These are phyloP conservation scores for Closterium sp. DNA, from an alignment of 139 green algal genomes.

Conservation along the genomic window DNA sequence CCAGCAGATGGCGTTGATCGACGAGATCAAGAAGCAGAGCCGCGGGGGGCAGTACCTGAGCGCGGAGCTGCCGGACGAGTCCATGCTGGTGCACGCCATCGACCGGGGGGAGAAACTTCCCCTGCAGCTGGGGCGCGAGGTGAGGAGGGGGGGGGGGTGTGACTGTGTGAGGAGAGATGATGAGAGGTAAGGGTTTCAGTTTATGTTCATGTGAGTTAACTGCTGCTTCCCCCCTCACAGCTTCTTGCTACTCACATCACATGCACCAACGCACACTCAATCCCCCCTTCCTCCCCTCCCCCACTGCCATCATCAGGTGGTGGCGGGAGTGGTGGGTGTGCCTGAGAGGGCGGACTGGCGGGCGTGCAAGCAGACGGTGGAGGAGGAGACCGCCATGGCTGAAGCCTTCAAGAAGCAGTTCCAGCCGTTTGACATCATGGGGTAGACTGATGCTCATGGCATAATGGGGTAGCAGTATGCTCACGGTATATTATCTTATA, in stretches of 20 bases:
- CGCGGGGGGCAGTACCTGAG: slow-evolving; percentile 56
- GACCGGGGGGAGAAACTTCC: slow-evolving; percentile 33
- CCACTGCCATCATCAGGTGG: slow-evolving; percentile 52
- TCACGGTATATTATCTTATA: no score
- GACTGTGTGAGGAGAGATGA: not conserved
- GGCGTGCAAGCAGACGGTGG: slow-evolving; percentile 42
- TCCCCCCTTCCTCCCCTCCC: no score
- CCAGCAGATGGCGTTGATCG: not conserved
- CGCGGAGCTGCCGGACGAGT: slow-evolving; percentile 75
- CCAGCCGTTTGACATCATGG: slow-evolving; percentile 66
- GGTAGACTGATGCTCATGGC: not conserved
- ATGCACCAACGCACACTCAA: not conserved
- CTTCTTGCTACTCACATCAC: not conserved
- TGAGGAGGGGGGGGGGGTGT: not conserved
- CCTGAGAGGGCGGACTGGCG: slow-evolving; percentile 84
- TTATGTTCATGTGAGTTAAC: not conserved
- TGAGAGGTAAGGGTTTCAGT: not conserved
- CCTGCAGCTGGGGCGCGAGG: slow-evolving; percentile 58
- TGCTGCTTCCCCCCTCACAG: not conserved
- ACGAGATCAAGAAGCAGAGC: slow-evolving; percentile 6
- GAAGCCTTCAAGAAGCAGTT: slow-evolving; percentile 79
- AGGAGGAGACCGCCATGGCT: slow-evolving; percentile 64
- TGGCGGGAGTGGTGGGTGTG: slow-evolving; percentile 67
- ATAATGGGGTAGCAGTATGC: no score
- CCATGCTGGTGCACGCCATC: slow-evolving; percentile 71